Evolutionary conservation across 2,329 filamentous ascomycete species (phyloP), one percentile per base, ranked within the genome.

Genomic region (Elsinoe australis): DNA sequence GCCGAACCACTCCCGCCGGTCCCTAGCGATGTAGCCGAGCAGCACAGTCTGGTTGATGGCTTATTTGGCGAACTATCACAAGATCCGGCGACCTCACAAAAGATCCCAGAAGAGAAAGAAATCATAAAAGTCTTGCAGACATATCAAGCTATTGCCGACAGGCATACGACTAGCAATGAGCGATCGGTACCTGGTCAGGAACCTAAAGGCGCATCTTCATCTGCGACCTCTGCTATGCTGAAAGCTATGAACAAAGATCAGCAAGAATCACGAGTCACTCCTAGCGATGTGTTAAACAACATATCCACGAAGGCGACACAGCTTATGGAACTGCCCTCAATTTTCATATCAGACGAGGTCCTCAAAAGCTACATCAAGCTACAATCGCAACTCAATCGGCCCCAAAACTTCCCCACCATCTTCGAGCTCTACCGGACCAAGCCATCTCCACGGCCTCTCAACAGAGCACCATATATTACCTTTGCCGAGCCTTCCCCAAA

Each of bases 391-490:
- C 76, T 96, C 34, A 77, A 80, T 52, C 80, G 76, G 49, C 82
- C 87, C 2, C 79, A 86, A 54, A 81, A 85, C 35, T 78, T 96
- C 53, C 87, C 90, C 5, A 77, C 82, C 51, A 79, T 88, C 33
- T 83, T 98, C 60, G 71, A 81, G 49, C 74, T 95, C 47, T 96
- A 90, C 63, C 86, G 87, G 41, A 78, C 79, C 56, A 98, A 96
- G 66, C 83, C 86, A 7, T 71, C 80, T 53, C 85, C 88, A 72
- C 73, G 32, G 7, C 44, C 51, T 44, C 73, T 76, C 14, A 75
- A 74, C 12, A 75, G 75, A n/a, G 51, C 51, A 26, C 50, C 51
- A 5, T 33, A 29, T 6, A 69, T 86, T 46, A 67, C 68, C 53
- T 87, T 81, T 59, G 71, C 70, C 32, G 63, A 72, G 42, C 78